These are phyloP conservation scores for Salix exigua DNA, from an alignment of 345 rosid species.

Conservation along the genomic window DNA sequence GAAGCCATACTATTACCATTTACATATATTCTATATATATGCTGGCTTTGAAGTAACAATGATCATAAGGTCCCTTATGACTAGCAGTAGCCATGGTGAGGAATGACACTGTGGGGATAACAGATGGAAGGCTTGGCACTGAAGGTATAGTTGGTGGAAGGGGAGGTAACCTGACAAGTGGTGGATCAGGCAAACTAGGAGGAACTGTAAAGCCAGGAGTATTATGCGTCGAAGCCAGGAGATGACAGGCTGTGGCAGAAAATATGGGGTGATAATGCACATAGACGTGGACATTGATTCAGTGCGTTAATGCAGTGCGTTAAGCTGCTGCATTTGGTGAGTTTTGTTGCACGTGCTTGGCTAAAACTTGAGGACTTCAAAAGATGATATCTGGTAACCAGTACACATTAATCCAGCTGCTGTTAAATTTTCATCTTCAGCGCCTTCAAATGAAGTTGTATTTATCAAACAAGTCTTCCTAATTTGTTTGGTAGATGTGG, in stretches of 20 bases:
- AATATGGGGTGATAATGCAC: background rate
- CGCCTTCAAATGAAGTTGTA: too few relatives aligned
- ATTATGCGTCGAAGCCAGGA: background rate
- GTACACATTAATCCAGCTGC: background rate
- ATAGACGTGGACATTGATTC: background rate
- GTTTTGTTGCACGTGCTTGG: background rate
- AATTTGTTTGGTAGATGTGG: too few relatives aligned
- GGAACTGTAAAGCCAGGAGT: background rate
- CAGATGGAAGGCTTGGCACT: background rate
- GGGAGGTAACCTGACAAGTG: background rate
- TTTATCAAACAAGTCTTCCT: too few relatives aligned
- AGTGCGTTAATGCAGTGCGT: background rate
- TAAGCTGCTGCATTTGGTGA: background rate
- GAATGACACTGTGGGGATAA: background rate
- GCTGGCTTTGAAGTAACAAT: background rate
- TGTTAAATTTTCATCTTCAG: background rate
- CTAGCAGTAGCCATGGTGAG: background rate
- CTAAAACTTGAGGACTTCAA: background rate
- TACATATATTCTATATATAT: background rate
- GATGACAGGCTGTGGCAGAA: background rate
- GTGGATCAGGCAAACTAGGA: background rate
- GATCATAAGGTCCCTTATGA: background rate
- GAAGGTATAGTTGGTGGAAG: background rate
- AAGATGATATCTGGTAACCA: background rate
- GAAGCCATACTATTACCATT: background rate